Percentiles rank a stretch among this genome's conserved stretches.
phyloP scores from a whole-genome alignment of 371 early-diverging fungal genomes.

The Haplosporangium sp. region DNA sequence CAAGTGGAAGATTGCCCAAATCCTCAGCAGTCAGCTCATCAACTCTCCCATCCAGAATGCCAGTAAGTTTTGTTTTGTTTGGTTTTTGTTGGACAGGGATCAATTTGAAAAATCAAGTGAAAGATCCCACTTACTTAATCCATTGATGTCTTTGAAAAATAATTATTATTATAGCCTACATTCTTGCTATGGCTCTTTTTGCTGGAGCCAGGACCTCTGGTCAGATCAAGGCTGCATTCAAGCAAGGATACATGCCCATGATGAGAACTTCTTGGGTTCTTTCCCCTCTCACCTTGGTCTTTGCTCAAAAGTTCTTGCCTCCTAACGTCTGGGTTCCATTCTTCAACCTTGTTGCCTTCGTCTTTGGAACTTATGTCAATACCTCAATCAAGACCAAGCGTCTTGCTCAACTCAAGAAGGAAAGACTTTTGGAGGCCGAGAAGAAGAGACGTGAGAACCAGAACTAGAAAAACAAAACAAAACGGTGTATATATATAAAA shows the following conservation, averaged over 20 bases:
- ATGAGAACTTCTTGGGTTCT: slow-evolving; percentile 88
- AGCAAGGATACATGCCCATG: slow-evolving; percentile 73
- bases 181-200: slow-evolving; percentile 85
- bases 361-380: slow-evolving; percentile 87
- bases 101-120: too few species aligned
- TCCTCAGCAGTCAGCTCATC: slow-evolving; percentile 76
- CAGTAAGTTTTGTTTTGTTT: slow-evolving; percentile 61
- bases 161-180: slow-evolving; percentile 69
- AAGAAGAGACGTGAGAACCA: slow-evolving; percentile 40
- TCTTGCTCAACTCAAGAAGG: slow-evolving; percentile 60
- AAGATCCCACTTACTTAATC: not conserved
- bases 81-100: not conserved
- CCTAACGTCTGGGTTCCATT: slow-evolving; percentile 90
- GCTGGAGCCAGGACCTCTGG: slow-evolving; percentile 73
- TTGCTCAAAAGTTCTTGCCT: slow-evolving; percentile 83
- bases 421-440: slow-evolving; percentile 53
- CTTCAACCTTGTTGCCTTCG: slow-evolving; percentile 87
- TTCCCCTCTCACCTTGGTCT: slow-evolving; percentile 78
- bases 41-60: slow-evolving; percentile 87
- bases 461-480: not conserved
- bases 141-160: not conserved
- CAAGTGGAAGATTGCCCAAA: slow-evolving; percentile 69
- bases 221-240: slow-evolving; percentile 67
- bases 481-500: not conserved
- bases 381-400: slow-evolving; percentile 77